Evolutionary conservation across 495 filamentous ascomycete genomes (phyloP).

Genomic region (Parachaetomium inaequale): DNA sequence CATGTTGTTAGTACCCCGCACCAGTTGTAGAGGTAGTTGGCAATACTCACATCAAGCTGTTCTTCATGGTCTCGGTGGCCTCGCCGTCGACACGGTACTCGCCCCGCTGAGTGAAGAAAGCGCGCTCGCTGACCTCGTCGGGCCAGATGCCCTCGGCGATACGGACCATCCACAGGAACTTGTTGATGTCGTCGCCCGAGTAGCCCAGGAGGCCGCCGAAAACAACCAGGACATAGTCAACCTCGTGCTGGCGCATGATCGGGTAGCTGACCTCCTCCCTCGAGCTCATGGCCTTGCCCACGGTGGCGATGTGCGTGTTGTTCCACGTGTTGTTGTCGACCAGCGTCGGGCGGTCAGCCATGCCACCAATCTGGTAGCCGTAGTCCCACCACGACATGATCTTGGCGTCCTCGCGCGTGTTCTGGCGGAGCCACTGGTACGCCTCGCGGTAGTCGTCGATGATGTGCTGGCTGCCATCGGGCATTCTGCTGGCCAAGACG

Average conservation of each 20-base stretch:
- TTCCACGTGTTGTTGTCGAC: slow-evolving; percentile 99
- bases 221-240: slow-evolving; percentile 96
- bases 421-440: slow-evolving; percentile 99
- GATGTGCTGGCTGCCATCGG: slow-evolving; percentile 95
- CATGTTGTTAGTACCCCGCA: slow-evolving; percentile 34
- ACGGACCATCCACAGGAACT: slow-evolving; percentile 99
- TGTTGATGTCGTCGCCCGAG: slow-evolving; percentile 99
- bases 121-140: slow-evolving; percentile 94
- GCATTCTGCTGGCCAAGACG: slow-evolving; percentile 84
- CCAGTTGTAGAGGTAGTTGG: neutral
- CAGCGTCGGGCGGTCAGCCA: slow-evolving; percentile 95
- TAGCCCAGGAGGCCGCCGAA: slow-evolving; percentile 96
- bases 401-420: slow-evolving; percentile 90
- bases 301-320: slow-evolving; percentile 99
- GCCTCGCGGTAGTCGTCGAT: slow-evolving; percentile 99
- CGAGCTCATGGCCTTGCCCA: slow-evolving; percentile 98
- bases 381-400: slow-evolving; percentile 99
- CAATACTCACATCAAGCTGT: slow-evolving; percentile 86
- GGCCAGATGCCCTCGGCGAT: slow-evolving; percentile 99
- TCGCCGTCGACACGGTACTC: slow-evolving; percentile 94
- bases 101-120: slow-evolving; percentile 91
- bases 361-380: slow-evolving; percentile 99
- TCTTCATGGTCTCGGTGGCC: slow-evolving; percentile 97
- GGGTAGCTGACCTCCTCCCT: slow-evolving; percentile 97
- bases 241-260: slow-evolving; percentile 96